phyloP scores from a whole-genome alignment of 2,329 filamentous ascomycete genomes.

The Aureobasidium namibiae region DNA sequence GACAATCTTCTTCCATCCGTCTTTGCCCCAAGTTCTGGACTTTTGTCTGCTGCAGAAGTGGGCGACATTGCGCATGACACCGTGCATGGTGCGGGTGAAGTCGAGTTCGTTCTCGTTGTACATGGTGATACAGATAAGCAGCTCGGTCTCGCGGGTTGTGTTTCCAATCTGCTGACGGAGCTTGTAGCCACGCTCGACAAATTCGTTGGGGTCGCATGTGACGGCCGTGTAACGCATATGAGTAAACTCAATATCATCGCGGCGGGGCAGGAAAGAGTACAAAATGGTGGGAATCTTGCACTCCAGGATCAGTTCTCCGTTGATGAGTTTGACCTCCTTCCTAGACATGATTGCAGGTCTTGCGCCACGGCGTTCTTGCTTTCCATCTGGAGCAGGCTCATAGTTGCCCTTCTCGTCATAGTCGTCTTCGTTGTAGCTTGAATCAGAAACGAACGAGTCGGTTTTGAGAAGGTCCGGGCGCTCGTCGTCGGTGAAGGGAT shows the following conservation, averaged over 20 bases:
- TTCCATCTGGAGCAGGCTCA: conserved; percentile 76
- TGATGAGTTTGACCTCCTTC: conserved; percentile 93
- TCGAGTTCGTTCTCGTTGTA: conserved; percentile 97
- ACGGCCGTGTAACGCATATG: conserved; percentile 98
- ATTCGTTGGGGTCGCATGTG: conserved; percentile 96
- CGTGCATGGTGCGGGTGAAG: conserved; percentile 97
- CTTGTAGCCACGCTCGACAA: conserved; percentile 80
- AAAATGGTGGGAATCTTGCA: conserved; percentile 99
- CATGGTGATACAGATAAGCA: conserved; percentile 97
- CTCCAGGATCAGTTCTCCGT: conserved; percentile 93
- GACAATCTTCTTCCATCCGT: conserved; percentile 98
- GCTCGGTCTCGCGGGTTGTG: conserved; percentile 74
- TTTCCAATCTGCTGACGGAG: conserved; percentile 78
- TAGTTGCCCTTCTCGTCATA: conserved; percentile 60
- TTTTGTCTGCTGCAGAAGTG: conserved; percentile 92
- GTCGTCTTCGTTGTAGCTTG: conserved; percentile 46
- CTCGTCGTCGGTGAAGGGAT: conserved; percentile 59
- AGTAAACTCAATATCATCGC: conserved; percentile 92
- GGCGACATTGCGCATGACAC: conserved; percentile 94
- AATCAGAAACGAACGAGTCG: conserved; percentile 54
- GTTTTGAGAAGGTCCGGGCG: conserved; percentile 54
- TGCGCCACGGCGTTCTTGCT: conserved; percentile 80
- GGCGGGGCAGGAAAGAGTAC: conserved; percentile 88
- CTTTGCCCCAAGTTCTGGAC: conserved; percentile 91
- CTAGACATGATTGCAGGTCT: conserved; percentile 80